Conservation (phyloP, 2,329 filamentous ascomycete species). For the Nothopassalora personata region DNA sequence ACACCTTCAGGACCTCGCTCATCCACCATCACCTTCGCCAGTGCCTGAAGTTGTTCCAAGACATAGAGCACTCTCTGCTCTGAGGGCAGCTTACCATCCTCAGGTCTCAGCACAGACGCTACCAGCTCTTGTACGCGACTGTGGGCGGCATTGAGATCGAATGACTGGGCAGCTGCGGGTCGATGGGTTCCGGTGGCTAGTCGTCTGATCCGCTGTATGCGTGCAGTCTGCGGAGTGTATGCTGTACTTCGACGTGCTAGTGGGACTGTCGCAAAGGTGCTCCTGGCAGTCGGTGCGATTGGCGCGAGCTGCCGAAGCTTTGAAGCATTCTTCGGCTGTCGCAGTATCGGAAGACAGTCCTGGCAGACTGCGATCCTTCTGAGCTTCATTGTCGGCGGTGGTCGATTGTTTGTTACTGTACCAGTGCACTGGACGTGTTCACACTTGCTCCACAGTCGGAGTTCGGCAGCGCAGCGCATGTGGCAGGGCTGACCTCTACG, state of each 20-base stretch:
- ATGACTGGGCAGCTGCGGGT: conserved; percentile 4
- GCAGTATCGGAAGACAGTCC: conserved; percentile 14
- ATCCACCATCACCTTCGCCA: conserved; percentile 25
- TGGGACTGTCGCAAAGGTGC: neutral
- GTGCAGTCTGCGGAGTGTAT: conserved; percentile 3
- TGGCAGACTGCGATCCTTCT: conserved; percentile 13
- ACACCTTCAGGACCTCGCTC: conserved; percentile 8
- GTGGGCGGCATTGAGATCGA: conserved; percentile 20
- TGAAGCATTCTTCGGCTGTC: conserved; percentile 1
- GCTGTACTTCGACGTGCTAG: neutral
- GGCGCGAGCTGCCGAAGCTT: neutral
- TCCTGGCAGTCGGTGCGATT: conserved; percentile 1
- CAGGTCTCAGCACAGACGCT: conserved; percentile 21
- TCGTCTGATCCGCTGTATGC: conserved; percentile 5
- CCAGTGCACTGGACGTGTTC: neutral
- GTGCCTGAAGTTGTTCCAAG: conserved; percentile 28
- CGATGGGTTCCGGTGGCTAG: neutral
- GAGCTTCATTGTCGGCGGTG: conserved; percentile 15
- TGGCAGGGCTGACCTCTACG: neutral
- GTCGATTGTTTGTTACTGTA: neutral
- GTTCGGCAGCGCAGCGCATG: neutral
- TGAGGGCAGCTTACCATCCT: conserved; percentile 20
- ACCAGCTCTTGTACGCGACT: conserved; percentile 27
- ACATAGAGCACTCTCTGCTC: conserved; percentile 32
- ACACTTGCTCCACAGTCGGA: neutral